Conservation (phyloP, 139 green algal species). For the Spirogloea muscicola region DNA sequence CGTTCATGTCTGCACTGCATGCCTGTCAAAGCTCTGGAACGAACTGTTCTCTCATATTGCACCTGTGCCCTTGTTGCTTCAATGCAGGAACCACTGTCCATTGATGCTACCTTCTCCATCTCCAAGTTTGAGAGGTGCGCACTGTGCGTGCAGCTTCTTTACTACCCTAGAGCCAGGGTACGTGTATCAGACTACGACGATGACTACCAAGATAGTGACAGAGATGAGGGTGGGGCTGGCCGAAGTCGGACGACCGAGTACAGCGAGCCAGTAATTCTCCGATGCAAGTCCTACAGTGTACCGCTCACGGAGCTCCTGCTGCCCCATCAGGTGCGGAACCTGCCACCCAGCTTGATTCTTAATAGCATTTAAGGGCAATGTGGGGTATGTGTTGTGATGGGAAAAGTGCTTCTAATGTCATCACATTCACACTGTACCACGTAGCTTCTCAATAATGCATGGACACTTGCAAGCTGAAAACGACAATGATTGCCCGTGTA, state of each 20-base stretch:
- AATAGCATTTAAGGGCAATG: slow-evolving; percentile 17
- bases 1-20: too few relatives aligned
- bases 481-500: background rate
- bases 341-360: too few relatives aligned
- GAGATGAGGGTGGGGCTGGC: background rate
- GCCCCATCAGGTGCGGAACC: slow-evolving; percentile 15
- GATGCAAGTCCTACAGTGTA: slow-evolving; percentile 30
- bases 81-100: slow-evolving; percentile 21
- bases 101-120: slow-evolving; percentile 18
- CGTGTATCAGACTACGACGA: background rate
- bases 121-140: slow-evolving; percentile 27
- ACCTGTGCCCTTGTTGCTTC: too few relatives aligned
- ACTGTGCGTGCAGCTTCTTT: slow-evolving; percentile 20
- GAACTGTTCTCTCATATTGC: too few relatives aligned
- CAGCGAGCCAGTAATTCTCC: slow-evolving; percentile 18
- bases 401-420: background rate
- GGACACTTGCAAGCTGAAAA: background rate
- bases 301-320: slow-evolving; percentile 39
- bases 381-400: background rate
- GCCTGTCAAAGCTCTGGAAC: too few relatives aligned
- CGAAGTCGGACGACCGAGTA: too few relatives aligned
- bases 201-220: background rate
- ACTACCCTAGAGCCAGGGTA: slow-evolving; percentile 3
- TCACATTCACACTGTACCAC: background rate
- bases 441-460: background rate